Evolutionary conservation across 345 rosid genomes (phyloP).

Genomic region (Arabis alpina): DNA sequence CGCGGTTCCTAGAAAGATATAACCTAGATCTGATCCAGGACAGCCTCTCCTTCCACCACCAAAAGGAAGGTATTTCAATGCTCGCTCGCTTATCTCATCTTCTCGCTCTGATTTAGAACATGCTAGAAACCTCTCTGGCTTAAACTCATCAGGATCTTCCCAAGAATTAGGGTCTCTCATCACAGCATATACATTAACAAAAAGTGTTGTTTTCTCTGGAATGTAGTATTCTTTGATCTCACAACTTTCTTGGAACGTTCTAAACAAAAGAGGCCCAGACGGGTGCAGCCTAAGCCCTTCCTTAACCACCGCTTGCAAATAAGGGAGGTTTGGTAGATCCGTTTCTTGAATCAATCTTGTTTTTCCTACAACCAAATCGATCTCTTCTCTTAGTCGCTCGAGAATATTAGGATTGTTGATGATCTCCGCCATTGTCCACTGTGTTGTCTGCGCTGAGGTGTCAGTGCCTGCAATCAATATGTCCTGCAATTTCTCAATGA

Average conservation of each 20-base stretch:
- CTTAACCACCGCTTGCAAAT: conserved; percentile 56
- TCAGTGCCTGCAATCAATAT: conserved; percentile 19
- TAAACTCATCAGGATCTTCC: conserved; percentile 60
- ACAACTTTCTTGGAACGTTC: conserved; percentile 52
- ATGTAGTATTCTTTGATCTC: conserved; percentile 49
- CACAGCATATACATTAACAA: conserved; percentile 63
- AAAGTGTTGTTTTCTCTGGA: conserved; percentile 53
- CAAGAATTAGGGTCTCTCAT: conserved; percentile 61
- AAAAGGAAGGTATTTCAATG: conserved; percentile 36
- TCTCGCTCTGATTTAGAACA: too few relatives aligned
- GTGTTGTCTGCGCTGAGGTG: conserved; percentile 36
- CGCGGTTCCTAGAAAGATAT: conserved; percentile 14
- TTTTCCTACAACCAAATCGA: conserved; percentile 49
- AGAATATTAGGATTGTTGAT: conserved; percentile 54
- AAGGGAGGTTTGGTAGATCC: conserved; percentile 53
- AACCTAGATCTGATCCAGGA: conserved; percentile 59
- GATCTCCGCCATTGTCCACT: conserved; percentile 68
- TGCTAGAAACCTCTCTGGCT: conserved; percentile 59
- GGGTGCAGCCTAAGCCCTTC: conserved; percentile 73
- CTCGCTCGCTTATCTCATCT: too few relatives aligned
- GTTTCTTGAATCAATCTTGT: conserved; percentile 57
- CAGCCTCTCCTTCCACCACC: conserved; percentile 71
- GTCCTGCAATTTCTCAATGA: conserved; percentile 2
- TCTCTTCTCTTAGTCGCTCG: conserved; percentile 58
- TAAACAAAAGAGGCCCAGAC: conserved; percentile 49